Evolutionary conservation across 441 rosid species (phyloP), one percentile per base, ranked within the genome.

Genomic region (Lepidium campestre): DNA sequence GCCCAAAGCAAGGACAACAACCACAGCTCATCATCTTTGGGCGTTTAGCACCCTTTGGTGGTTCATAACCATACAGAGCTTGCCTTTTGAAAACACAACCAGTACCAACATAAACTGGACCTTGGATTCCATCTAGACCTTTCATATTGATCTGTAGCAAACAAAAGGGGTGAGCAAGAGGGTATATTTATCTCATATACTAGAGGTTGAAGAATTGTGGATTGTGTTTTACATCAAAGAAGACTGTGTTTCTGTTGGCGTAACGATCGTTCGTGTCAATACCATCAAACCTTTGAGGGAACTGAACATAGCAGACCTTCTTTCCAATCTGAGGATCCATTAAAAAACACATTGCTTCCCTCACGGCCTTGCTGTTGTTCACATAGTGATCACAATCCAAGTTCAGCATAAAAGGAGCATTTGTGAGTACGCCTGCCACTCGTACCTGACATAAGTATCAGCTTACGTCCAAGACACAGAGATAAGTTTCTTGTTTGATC

Each of bases 1-100:
- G 83, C 62, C 98, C 98, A 44, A 88, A 90, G 67, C 98, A 93
- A 61, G 97, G 96, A 82, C 94, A 93, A 75, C 98, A 90, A 65
- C 83, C 96, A 68, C 97, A 93, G 77, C 76, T 90, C 6, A 82
- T 88, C 98, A 90, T 90, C 82, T 93, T 90, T 3, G 98, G 96
- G 60, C 96, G 90, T 80, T 89, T 86, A 50, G 82, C 80, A 41
- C 86, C 93, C 74, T 79, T 87, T 7, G 93, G 93, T 7, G 93
- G 88, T 29, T 80, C 75, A 66, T 87, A 83, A 31, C 93, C 93
- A 68, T 87, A 87, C n/a, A 87, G 72, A 68, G 93, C 90, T 60
- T 83, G 89, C 58, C 93, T 63, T 69, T 80, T 81, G 76, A 87
- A 87, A 39, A 85, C 86, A 75, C 90, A 87, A 14, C 93, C 90